A percentile compares a stretch with the other conserved stretches of the same genome.
phyloP scores from a whole-genome alignment of 2,329 filamentous ascomycete species.

The Pseudogymnoascus sp. region DNA sequence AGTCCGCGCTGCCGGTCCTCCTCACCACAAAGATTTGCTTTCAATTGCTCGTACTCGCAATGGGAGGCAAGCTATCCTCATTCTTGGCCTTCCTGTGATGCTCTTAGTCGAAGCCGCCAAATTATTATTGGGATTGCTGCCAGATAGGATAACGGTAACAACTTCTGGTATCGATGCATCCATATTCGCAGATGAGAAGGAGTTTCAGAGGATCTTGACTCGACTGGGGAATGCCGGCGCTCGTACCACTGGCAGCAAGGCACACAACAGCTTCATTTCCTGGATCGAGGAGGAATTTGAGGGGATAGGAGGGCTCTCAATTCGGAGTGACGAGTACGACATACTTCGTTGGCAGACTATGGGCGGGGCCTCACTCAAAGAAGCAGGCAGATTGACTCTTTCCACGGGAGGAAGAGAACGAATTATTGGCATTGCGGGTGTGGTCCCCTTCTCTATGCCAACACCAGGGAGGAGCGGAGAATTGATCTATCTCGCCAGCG shows the following conservation, averaged over 20 bases:
- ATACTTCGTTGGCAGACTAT: background rate
- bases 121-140: background rate
- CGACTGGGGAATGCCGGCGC: too few relatives aligned
- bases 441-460: background rate
- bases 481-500: background rate
- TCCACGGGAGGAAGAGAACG: background rate
- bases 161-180: too few relatives aligned
- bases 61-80: background rate
- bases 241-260: too few relatives aligned
- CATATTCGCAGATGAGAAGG: too few relatives aligned
- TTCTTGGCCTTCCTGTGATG: background rate
- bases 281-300: background rate
- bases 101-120: background rate
- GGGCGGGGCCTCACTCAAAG: background rate
- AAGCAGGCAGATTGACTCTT: background rate
- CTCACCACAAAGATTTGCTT: too few relatives aligned
- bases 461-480: background rate
- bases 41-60: background rate
- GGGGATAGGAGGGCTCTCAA: background rate
- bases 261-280: too few relatives aligned
- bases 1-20: too few relatives aligned
- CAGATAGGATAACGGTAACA: too few relatives aligned
- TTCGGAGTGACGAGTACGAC: background rate
- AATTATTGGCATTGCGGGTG: background rate
- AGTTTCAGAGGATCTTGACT: too few relatives aligned